Base-by-base conservation (phyloP, 1,139 yeast genomes). In the Pichia sp. region DNA sequence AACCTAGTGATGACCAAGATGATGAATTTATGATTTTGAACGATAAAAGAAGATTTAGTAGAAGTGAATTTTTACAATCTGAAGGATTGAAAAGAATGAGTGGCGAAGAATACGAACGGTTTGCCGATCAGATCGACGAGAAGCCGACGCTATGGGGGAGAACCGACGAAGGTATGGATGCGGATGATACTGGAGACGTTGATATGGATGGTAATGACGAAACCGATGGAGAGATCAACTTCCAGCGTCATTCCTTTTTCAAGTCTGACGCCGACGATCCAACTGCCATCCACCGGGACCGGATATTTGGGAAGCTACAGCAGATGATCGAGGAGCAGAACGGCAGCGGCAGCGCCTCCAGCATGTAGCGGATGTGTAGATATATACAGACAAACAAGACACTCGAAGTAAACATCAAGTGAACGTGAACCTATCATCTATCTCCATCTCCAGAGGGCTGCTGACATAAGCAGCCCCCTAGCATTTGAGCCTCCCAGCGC, bases 231-330 rank as follows among this genome's bases (percentile, higher is more conserved):
- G 59, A 54, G 4, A 58, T 53, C 4, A 62, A 61, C 3, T 67
- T 65, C 38, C 62, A 68, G 49, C 65, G 85, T 42, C 73, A 80
- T 51, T 60, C 60, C 10, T 81, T 80, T 56, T 82, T 81, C 58
- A 69, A 72, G 2, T 62, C 67, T 7, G 89, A 83, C 46, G 70
- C 67, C 34, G 79, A 79, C 30, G 84, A 81, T 55, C 82, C 80
- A 8, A 44, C 81, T 56, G 87, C 88, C 0, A 70, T 73, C 2
- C 83, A 83, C 57, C 65, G 90, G 46, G 90, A 83, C 54, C 70
- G 65, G 47, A 81, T 83, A 4, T 83, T 83, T 62, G 79, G 79
- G 1, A 70, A 68, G 50, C 62, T 83, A 30, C 77, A 83, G 54
- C 65, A 65, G 35, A 76, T 80, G 84, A 67, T 75, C 10, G 60